A percentile compares a stretch with the other conserved stretches of the same genome.
Evolutionary conservation across 2,329 filamentous ascomycete species (phyloP).

Genomic region (Sporothrix dimorphospora): DNA sequence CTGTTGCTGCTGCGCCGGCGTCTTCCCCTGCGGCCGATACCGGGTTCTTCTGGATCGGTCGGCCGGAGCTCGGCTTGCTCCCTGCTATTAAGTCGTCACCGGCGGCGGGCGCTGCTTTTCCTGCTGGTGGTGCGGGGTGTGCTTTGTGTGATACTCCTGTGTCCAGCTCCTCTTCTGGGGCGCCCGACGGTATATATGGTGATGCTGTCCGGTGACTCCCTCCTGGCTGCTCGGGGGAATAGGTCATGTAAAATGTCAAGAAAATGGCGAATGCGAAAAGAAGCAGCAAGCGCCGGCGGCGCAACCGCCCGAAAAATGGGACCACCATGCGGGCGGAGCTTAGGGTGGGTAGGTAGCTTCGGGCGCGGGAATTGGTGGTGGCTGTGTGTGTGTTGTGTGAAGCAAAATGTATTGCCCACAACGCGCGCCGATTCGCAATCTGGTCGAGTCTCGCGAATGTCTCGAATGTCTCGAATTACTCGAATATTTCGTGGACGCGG

Average conservation of each 20-base stretch:
- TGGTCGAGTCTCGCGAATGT: background rate
- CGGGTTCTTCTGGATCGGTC: background rate
- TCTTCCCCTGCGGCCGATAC: background rate
- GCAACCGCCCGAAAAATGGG: constrained; percentile 28
- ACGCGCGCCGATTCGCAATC: background rate
- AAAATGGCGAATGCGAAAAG: constrained; percentile 2
- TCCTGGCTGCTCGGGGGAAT: background rate
- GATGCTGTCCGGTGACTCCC: background rate
- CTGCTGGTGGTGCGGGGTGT: background rate
- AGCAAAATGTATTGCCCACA: background rate
- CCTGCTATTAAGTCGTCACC: constrained; percentile 5
- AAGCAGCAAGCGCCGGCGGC: constrained; percentile 30
- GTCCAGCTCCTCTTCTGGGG: constrained; percentile 21
- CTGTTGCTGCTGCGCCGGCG: background rate
- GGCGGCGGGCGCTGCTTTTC: background rate
- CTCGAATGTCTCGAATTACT: background rate
- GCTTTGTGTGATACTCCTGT: background rate
- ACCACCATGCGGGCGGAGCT: constrained; percentile 24
- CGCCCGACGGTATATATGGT: constrained; percentile 13
- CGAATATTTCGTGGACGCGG: background rate
- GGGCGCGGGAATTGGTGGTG: background rate
- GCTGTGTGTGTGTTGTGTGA: background rate
- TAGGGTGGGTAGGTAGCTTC: background rate
- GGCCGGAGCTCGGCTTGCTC: background rate
- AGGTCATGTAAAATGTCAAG: constrained; percentile 25